A percentile compares a stretch with the other conserved stretches of the same genome.
These are phyloP conservation scores for Vigna unguiculata DNA, from an alignment of 306 rosid genomes.

Conservation along the genomic window DNA sequence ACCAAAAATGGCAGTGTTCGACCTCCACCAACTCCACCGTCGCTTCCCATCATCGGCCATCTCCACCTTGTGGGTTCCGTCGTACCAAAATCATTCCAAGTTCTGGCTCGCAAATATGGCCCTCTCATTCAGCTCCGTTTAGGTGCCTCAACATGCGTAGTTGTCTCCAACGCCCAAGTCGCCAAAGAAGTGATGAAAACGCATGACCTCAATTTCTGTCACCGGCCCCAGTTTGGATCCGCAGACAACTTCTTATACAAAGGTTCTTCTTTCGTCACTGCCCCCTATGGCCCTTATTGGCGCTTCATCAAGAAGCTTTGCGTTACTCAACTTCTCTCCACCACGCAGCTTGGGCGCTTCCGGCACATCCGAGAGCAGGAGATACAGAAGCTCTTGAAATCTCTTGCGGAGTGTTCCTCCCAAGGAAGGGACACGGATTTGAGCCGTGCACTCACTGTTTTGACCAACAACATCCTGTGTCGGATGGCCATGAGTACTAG, in stretches of 20 bases:
- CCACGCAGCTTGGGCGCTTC: slow-evolving; percentile 46
- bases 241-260: slow-evolving; percentile 51
- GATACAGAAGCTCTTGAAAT: slow-evolving; percentile 47
- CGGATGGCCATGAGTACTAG: slow-evolving; percentile 66
- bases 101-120: slow-evolving; percentile 56
- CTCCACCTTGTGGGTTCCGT: slow-evolving; percentile 61
- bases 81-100: slow-evolving; percentile 63
- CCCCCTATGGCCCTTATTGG: slow-evolving; percentile 69
- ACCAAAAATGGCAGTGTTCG: slow-evolving; percentile 17
- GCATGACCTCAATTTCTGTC: slow-evolving; percentile 57
- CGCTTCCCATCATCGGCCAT: slow-evolving; percentile 60
- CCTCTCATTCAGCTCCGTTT: slow-evolving; percentile 61
- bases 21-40: slow-evolving; percentile 56
- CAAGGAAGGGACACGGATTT: slow-evolving; percentile 45
- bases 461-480: slow-evolving; percentile 60
- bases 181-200: slow-evolving; percentile 66
- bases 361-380: slow-evolving; percentile 51
- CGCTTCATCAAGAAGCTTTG: slow-evolving; percentile 70
- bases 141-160: slow-evolving; percentile 60
- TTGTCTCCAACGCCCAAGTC: slow-evolving; percentile 60
- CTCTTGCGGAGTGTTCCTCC: slow-evolving; percentile 32
- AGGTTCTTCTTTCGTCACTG: slow-evolving; percentile 57
- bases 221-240: slow-evolving; percentile 62
- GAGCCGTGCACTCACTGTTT: slow-evolving; percentile 43
- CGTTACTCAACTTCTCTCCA: slow-evolving; percentile 60